A percentile compares a stretch with the other conserved stretches of the same genome.
phyloP scores from a whole-genome alignment of 176 grass and related monocot genomes.

The Guadua angustifolia region DNA sequence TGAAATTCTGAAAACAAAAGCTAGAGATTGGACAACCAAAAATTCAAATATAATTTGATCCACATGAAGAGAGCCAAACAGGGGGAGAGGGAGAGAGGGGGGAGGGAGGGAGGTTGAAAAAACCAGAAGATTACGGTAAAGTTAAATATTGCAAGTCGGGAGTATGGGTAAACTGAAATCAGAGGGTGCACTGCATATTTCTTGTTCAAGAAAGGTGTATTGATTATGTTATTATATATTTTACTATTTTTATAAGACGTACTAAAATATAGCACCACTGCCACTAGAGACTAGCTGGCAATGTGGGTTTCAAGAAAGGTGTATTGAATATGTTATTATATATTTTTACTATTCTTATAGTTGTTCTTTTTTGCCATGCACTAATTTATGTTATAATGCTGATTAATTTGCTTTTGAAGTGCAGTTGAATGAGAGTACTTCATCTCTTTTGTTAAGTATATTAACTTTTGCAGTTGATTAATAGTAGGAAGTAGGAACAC shows the following conservation, averaged over 20 bases:
- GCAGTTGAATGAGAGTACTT: neutral
- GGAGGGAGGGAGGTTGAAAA: too few species aligned
- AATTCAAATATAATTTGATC: neutral
- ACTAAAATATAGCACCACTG: neutral
- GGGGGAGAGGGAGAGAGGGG: too few species aligned
- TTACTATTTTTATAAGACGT: neutral
- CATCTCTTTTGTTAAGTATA: neutral
- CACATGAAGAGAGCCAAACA: neutral
- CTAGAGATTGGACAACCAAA: neutral
- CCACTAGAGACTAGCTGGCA: neutral
- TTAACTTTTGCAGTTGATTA: conserved; percentile 7
- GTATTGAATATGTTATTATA: too few species aligned
- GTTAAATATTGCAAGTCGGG: neutral
- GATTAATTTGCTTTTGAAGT: conserved; percentile 11
- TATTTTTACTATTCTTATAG: too few species aligned
- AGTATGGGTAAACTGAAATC: neutral
- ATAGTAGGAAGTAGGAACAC: neutral
- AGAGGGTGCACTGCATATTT: too few species aligned
- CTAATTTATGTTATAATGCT: neutral
- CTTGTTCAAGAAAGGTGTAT: too few species aligned
- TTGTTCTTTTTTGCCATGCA: neutral
- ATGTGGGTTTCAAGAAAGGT: neutral
- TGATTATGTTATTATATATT: too few species aligned
- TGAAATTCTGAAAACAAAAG: neutral
- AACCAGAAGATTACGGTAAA: too few species aligned